These are phyloP conservation scores for Mycena sanguinolenta DNA, from an alignment of 768 basidiomycete species.

Conservation along the genomic window DNA sequence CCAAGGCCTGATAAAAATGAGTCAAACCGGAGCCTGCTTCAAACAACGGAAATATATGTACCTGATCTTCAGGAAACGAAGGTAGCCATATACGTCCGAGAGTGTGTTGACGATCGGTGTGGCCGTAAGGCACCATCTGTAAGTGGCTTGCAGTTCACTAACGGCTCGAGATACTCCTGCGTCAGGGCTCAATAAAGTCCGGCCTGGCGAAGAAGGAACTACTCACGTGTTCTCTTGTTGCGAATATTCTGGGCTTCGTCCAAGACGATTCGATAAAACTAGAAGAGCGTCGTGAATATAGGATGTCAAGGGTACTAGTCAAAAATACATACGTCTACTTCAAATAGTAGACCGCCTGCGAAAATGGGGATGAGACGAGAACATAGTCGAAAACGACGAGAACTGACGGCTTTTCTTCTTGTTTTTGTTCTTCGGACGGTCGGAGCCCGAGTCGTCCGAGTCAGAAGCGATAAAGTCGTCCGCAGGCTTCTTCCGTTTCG, in stretches of 20 bases:
- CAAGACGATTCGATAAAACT: slow-evolving; percentile 67
- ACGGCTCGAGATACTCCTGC: slow-evolving; percentile 68
- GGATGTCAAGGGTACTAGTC: neutral
- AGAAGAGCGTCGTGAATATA: slow-evolving; percentile 11
- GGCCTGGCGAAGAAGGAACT: slow-evolving; percentile 11
- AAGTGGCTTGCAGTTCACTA: slow-evolving; percentile 61
- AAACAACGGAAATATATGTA: no score
- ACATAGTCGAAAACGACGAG: neutral
- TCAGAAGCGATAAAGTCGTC: slow-evolving; percentile 53
- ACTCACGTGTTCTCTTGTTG: slow-evolving; percentile 62
- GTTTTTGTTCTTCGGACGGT: slow-evolving; percentile 43
- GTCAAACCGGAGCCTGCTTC: no score
- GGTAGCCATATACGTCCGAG: slow-evolving; percentile 64
- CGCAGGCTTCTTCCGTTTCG: slow-evolving; percentile 42
- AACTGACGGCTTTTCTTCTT: slow-evolving; percentile 49
- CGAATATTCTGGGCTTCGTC: slow-evolving; percentile 72
- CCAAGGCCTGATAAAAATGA: no score
- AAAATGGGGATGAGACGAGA: neutral
- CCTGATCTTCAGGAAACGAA: slow-evolving; percentile 61
- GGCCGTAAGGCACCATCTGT: slow-evolving; percentile 78
- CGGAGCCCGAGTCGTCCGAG: slow-evolving; percentile 47
- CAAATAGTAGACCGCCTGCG: slow-evolving; percentile 63
- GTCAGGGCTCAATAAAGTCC: slow-evolving; percentile 19
- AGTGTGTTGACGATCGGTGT: slow-evolving; percentile 72
- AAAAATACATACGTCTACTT: slow-evolving; percentile 57